Conservation (phyloP, 2,329 filamentous ascomycete species). For the Microsporum ferrugineum region DNA sequence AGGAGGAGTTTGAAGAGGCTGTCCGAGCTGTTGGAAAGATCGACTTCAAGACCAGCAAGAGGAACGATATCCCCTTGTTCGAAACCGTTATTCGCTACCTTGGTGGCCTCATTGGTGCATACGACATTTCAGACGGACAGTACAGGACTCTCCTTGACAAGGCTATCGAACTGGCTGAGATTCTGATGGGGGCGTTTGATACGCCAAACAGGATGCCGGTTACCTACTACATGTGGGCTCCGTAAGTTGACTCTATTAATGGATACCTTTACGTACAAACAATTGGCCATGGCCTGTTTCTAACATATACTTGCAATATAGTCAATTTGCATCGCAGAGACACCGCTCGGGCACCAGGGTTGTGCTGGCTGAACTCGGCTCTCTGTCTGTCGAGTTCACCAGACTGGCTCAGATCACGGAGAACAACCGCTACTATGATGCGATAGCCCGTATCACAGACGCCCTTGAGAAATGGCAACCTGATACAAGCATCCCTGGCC, state of each 20-base stretch:
- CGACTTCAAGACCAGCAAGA: conserved; percentile 40
- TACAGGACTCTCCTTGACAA: conserved; percentile 41
- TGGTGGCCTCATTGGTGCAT: conserved; percentile 43
- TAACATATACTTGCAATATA: conserved; percentile 65
- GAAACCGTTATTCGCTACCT: conserved; percentile 44
- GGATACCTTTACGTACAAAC: background rate
- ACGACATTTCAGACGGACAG: conserved; percentile 47
- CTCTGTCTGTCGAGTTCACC: conserved; percentile 33
- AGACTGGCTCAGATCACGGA: conserved; percentile 31
- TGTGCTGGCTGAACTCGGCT: conserved; percentile 29
- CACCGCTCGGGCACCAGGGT: conserved; percentile 20
- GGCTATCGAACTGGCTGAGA: conserved; percentile 44
- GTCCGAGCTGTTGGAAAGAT: conserved; percentile 42
- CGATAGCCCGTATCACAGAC: conserved; percentile 27
- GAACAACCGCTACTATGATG: conserved; percentile 30
- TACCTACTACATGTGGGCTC: conserved; percentile 60
- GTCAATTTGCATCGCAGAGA: conserved; percentile 29
- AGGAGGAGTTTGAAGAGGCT: conserved; percentile 46
- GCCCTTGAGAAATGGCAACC: conserved; percentile 26
- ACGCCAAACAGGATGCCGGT: conserved; percentile 23
- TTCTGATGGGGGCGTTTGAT: conserved; percentile 39
- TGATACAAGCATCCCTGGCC: conserved; percentile 27
- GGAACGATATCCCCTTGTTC: conserved; percentile 33
- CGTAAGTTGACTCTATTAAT: conserved; percentile 31
- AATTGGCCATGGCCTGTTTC: conserved; percentile 25